Evolutionary conservation across 208 protist genomes (phyloP).

Genomic region (Leishmania major): DNA sequence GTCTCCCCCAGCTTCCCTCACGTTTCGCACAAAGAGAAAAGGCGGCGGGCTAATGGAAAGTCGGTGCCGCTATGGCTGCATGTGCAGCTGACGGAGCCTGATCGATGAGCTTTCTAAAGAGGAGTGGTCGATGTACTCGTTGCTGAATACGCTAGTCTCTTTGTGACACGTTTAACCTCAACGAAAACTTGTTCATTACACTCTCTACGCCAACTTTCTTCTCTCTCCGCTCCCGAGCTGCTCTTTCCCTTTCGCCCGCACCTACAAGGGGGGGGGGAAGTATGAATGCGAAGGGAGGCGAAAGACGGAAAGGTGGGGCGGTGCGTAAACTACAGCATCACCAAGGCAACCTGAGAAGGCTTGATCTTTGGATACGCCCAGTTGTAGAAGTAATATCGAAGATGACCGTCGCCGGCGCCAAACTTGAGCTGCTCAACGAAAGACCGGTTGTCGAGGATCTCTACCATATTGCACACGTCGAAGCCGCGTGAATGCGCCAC

Average conservation of each 20-base stretch:
- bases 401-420: conserved; percentile 95
- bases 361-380: conserved; percentile 92
- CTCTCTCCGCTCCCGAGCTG: background rate
- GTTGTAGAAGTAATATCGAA: conserved; percentile 99
- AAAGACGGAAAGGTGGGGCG: background rate
- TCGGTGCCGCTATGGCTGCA: background rate
- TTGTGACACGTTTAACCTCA: background rate
- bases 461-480: conserved; percentile 99
- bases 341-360: conserved; percentile 83
- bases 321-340: conserved; percentile 86
- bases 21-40: background rate
- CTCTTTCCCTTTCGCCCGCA: background rate
- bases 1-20: background rate
- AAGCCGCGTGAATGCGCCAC: conserved; percentile 88
- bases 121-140: background rate
- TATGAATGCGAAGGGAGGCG: background rate
- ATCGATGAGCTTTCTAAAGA: background rate
- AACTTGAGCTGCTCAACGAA: conserved; percentile 97
- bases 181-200: background rate
- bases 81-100: background rate
- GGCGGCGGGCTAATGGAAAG: background rate
- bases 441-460: conserved; percentile 94
- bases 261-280: background rate
- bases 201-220: background rate
- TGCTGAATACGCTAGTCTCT: background rate